These are phyloP conservation scores for Lipomyces spencermartinsiae DNA, from an alignment of 805 yeast species.

Conservation along the genomic window DNA sequence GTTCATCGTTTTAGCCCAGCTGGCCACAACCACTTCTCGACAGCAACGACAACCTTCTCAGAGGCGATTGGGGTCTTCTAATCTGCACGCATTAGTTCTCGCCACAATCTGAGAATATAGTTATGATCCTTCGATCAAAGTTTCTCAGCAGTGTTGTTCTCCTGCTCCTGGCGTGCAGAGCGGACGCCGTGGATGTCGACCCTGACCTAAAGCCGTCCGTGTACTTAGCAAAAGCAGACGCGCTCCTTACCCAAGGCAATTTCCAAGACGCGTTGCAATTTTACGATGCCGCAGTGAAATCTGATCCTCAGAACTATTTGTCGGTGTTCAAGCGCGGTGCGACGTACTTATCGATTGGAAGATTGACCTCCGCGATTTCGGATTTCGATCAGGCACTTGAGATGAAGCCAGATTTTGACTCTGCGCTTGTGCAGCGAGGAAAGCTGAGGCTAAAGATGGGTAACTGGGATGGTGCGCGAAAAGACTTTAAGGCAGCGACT, in stretches of 20 bases:
- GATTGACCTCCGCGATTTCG: conserved; percentile 46
- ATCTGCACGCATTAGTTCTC: neutral
- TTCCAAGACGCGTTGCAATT: conserved; percentile 33
- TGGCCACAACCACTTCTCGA: neutral
- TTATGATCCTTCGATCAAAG: conserved; percentile 4
- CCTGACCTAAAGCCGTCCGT: conserved; percentile 16
- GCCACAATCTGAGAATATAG: neutral
- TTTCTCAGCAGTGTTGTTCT: neutral
- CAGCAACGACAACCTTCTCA: neutral
- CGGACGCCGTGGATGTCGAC: conserved; percentile 7
- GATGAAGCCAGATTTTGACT: conserved; percentile 46
- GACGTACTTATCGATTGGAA: conserved; percentile 47
- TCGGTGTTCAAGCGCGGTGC: conserved; percentile 49
- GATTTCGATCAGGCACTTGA: conserved; percentile 47
- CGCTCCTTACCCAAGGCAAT: conserved; percentile 34
- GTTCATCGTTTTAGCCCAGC: neutral
- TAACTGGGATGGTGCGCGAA: conserved; percentile 34
- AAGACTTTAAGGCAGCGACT: conserved; percentile 39
- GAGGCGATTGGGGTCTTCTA: neutral
- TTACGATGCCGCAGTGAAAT: conserved; percentile 43
- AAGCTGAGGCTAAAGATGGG: conserved; percentile 46
- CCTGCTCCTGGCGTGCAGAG: neutral
- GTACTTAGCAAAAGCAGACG: conserved; percentile 32
- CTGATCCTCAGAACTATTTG: conserved; percentile 43
- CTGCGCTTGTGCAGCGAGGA: conserved; percentile 48